phyloP scores from a whole-genome alignment of 2,329 filamentous ascomycete species.

The Pseudogymnoascus sp. region DNA sequence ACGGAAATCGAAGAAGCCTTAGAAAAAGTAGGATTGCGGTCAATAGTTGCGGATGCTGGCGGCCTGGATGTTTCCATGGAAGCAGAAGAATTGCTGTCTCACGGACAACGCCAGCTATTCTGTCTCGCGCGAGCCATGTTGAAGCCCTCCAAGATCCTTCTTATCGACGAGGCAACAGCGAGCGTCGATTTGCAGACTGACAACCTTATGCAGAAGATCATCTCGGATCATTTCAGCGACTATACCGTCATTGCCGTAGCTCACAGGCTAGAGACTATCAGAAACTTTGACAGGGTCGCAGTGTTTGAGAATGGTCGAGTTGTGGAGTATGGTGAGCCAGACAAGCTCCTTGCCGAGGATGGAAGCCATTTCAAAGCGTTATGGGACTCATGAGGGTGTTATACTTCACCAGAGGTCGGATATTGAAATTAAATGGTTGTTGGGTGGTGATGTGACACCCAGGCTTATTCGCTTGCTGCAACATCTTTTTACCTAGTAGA shows the following conservation, averaged over 20 bases:
- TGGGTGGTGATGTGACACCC: too few relatives aligned
- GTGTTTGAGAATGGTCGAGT: slow-evolving; percentile 45
- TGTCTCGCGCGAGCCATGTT: slow-evolving; percentile 40
- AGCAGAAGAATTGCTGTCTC: slow-evolving; percentile 30
- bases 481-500: too few relatives aligned
- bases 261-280: slow-evolving; percentile 31
- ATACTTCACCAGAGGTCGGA: neutral
- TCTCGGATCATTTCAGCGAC: slow-evolving; percentile 40
- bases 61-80: slow-evolving; percentile 33
- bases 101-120: slow-evolving; percentile 42
- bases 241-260: slow-evolving; percentile 39
- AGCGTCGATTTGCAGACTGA: slow-evolving; percentile 45
- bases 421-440: neutral
- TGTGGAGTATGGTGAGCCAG: slow-evolving; percentile 79
- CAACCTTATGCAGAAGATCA: slow-evolving; percentile 43
- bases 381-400: slow-evolving; percentile 14
- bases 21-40: slow-evolving; percentile 36
- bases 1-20: slow-evolving; percentile 36
- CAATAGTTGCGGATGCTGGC: slow-evolving; percentile 31
- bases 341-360: slow-evolving; percentile 45
- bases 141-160: slow-evolving; percentile 28
- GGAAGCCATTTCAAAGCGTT: slow-evolving; percentile 16
- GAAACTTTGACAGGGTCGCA: slow-evolving; percentile 37
- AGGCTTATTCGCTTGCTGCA: neutral
- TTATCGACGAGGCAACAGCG: slow-evolving; percentile 29